These are phyloP conservation scores for Ophiostoma perfectum DNA, from an alignment of 2,329 filamentous ascomycete genomes.

Conservation along the genomic window DNA sequence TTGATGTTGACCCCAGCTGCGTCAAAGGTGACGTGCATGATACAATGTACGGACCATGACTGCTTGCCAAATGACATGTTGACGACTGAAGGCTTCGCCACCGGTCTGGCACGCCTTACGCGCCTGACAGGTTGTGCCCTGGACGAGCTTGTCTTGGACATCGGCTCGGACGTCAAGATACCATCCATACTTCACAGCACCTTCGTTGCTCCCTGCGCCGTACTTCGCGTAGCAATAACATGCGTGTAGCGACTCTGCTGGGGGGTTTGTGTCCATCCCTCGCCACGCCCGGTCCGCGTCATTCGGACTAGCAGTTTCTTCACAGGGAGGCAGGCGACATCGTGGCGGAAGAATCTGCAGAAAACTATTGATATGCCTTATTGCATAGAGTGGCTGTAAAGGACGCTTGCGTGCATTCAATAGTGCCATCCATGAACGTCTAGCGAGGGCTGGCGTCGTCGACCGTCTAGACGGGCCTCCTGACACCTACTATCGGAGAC, in stretches of 20 bases:
- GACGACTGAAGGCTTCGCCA: no score
- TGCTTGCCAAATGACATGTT: no score
- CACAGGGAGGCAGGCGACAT: not conserved
- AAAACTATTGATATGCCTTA: not conserved
- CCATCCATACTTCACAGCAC: not conserved
- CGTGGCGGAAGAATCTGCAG: not conserved
- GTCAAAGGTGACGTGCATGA: no score
- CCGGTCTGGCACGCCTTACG: no score
- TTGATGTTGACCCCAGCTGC: no score
- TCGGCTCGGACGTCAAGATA: not conserved
- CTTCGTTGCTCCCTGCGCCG: not conserved
- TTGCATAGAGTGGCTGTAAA: not conserved
- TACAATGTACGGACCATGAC: no score
- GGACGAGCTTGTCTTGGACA: not conserved
- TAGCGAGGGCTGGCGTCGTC: no score
- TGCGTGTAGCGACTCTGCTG: not conserved
- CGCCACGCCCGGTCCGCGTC: not conserved
- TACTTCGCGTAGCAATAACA: not conserved
- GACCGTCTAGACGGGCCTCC: no score
- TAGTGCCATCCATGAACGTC: not conserved
- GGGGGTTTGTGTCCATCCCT: not conserved
- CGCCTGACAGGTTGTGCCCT: not conserved
- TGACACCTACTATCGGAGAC: no score
- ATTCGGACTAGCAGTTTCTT: not conserved
- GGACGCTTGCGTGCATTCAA: not conserved